These are phyloP conservation scores for Xylaria longipes DNA, from an alignment of 495 filamentous ascomycete genomes.

Conservation along the genomic window DNA sequence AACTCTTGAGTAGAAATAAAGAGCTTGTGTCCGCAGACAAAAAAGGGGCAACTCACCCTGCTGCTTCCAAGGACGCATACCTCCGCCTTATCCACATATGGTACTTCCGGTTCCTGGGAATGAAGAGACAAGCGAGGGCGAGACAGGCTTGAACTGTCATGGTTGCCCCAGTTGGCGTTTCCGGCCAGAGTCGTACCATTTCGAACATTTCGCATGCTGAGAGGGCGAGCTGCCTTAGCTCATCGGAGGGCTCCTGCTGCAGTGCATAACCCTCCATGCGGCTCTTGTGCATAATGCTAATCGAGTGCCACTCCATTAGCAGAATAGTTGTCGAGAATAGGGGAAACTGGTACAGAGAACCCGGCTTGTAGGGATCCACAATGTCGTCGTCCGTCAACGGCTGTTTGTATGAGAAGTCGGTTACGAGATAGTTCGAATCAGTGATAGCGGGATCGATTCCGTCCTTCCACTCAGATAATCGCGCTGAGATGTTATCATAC, in stretches of 20 bases:
- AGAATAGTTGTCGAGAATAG: slow-evolving; percentile 75
- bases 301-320: slow-evolving; percentile 77
- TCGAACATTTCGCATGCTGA: slow-evolving; percentile 79
- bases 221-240: slow-evolving; percentile 66
- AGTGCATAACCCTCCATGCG: slow-evolving; percentile 58
- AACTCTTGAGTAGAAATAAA: not conserved
- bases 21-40: not conserved
- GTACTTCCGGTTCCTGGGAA: slow-evolving; percentile 74
- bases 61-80: slow-evolving; percentile 76
- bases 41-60: slow-evolving; percentile 69
- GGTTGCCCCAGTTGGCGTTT: slow-evolving; percentile 70
- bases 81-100: slow-evolving; percentile 85
- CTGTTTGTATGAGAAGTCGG: slow-evolving; percentile 59
- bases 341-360: slow-evolving; percentile 68
- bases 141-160: slow-evolving; percentile 78
- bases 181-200: slow-evolving; percentile 73
- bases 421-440: slow-evolving; percentile 63
- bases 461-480: slow-evolving; percentile 61
- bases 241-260: slow-evolving; percentile 43
- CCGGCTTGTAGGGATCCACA: slow-evolving; percentile 73
- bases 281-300: slow-evolving; percentile 80
- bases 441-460: slow-evolving; percentile 65
- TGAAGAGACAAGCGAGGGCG: slow-evolving; percentile 76
- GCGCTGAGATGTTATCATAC: slow-evolving; percentile 61
- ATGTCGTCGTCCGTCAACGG: slow-evolving; percentile 66